A percentile compares a stretch with the other conserved stretches of the same genome.
phyloP scores from a whole-genome alignment of 345 rosid genomes.

The Pseudoturritis turrita region DNA sequence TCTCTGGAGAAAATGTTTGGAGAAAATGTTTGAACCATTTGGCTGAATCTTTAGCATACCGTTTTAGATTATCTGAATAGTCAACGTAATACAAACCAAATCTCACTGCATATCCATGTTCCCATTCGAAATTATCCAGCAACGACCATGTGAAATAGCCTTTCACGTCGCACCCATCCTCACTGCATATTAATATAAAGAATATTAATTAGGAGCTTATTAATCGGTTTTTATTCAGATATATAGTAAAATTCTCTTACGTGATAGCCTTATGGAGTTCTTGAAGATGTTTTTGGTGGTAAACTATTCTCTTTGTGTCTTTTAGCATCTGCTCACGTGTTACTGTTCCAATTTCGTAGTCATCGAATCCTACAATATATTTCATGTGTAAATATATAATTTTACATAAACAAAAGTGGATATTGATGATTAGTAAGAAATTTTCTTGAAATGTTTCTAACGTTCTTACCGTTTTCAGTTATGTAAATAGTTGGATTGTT shows the following conservation, averaged over 20 bases:
- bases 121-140: constrained; percentile 62
- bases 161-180: constrained; percentile 42
- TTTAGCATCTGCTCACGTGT: constrained; percentile 4
- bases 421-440: too few relatives aligned
- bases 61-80: constrained; percentile 33
- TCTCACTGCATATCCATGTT: constrained; percentile 32
- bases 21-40: too few relatives aligned
- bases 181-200: constrained; percentile 2
- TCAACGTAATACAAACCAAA: constrained; percentile 53
- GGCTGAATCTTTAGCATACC: constrained; percentile 43
- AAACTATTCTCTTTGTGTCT: constrained; percentile 4
- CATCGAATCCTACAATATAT: constrained; percentile 7
- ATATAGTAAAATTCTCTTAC: background rate
- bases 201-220: too few relatives aligned
- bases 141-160: constrained; percentile 54
- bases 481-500: constrained; percentile 20
- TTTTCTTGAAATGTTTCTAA: too few relatives aligned
- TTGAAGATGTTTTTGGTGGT: constrained; percentile 20
- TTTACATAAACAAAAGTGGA: too few relatives aligned
- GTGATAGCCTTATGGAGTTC: constrained; percentile 23
- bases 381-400: too few relatives aligned
- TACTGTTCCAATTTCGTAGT: background rate
- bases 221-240: too few relatives aligned
- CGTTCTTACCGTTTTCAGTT: constrained; percentile 19
- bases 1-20: constrained; percentile 29